Percentiles rank a stretch among this genome's conserved stretches.
Evolutionary conservation across 768 basidiomycete species (phyloP).

Genomic region (Mycena vulgaris): DNA sequence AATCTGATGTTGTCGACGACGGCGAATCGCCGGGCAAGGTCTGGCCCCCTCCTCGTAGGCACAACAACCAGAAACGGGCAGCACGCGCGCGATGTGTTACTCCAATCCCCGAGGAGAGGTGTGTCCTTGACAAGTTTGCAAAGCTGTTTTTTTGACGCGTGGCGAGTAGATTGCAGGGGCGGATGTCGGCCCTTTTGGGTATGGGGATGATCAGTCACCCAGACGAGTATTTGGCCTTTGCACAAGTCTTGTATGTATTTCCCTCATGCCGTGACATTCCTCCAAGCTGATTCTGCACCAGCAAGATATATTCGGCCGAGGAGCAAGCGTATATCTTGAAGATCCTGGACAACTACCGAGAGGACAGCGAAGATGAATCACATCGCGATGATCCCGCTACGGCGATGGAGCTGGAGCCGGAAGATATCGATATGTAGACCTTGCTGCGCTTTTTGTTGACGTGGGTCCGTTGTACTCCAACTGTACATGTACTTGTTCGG

Average conservation of each 20-base stretch:
- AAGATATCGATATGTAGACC: slow-evolving; percentile 30
- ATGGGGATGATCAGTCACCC: slow-evolving; percentile 71
- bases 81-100: no score
- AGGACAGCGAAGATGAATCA: background rate
- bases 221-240: slow-evolving; percentile 70
- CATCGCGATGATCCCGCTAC: background rate
- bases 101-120: slow-evolving; percentile 51
- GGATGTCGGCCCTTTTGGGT: slow-evolving; percentile 74
- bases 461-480: background rate
- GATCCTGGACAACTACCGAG: slow-evolving; percentile 55
- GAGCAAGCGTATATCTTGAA: slow-evolving; percentile 60
- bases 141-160: slow-evolving; percentile 7
- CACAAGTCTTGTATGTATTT: slow-evolving; percentile 73
- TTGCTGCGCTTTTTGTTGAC: background rate
- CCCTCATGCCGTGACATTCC: slow-evolving; percentile 23
- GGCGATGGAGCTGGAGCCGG: slow-evolving; percentile 20
- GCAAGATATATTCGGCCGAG: slow-evolving; percentile 54
- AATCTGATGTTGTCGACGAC: slow-evolving; percentile 2
- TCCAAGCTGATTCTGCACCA: slow-evolving; percentile 46
- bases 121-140: slow-evolving; percentile 45
- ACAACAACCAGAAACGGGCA: background rate
- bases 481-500: background rate
- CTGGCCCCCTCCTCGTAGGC: slow-evolving; percentile 26
- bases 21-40: background rate
- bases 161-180: slow-evolving; percentile 61